phyloP scores from a whole-genome alignment of 1,139 yeast genomes.

The Yamadazyma jaroonii region DNA sequence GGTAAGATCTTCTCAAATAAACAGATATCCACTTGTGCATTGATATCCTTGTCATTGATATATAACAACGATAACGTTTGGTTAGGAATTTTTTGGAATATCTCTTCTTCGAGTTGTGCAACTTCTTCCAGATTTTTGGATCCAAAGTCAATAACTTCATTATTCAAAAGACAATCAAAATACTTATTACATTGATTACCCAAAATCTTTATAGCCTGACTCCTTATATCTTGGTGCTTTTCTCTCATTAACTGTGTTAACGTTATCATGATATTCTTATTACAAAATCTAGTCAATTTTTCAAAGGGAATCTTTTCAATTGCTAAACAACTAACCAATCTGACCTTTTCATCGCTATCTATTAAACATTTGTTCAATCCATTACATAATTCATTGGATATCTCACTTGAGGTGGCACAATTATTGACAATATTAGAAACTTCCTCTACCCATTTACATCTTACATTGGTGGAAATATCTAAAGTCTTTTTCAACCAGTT shows the following conservation, averaged over 20 bases:
- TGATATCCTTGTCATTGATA: constrained; percentile 69
- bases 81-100: constrained; percentile 56
- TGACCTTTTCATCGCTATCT: constrained; percentile 74
- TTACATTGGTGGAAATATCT: constrained; percentile 63
- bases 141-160: constrained; percentile 29
- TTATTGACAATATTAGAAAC: constrained; percentile 34
- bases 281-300: constrained; percentile 44
- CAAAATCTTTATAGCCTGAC: constrained; percentile 53
- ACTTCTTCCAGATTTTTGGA: constrained; percentile 25
- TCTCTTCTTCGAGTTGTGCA: constrained; percentile 35
- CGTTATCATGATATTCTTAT: constrained; percentile 47
- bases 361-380: constrained; percentile 68
- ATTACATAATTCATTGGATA: constrained; percentile 47
- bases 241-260: constrained; percentile 69
- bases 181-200: constrained; percentile 52
- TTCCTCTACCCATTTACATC: constrained; percentile 69
- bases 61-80: constrained; percentile 65
- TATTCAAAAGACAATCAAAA: constrained; percentile 15
- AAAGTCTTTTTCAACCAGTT: constrained; percentile 73
- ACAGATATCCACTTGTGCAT: constrained; percentile 62
- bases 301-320: constrained; percentile 39
- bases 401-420: constrained; percentile 45
- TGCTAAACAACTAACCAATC: constrained; percentile 58
- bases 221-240: constrained; percentile 63
- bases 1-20: constrained; percentile 65